These are phyloP conservation scores for Cladosporium sp. DNA, from an alignment of 2,329 filamentous ascomycete species.

Conservation along the genomic window DNA sequence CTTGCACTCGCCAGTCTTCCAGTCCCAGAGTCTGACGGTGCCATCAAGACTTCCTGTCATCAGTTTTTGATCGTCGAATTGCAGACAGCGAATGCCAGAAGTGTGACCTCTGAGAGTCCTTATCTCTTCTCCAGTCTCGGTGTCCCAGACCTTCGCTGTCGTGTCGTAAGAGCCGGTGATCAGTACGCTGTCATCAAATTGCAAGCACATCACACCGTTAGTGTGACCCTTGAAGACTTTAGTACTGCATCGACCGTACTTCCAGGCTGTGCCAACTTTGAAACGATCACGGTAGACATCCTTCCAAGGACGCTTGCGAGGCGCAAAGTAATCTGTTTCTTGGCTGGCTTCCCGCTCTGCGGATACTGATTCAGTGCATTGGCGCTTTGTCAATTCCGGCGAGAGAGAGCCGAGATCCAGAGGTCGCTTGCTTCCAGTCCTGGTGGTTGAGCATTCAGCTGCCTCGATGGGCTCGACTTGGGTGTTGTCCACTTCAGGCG, in stretches of 20 bases:
- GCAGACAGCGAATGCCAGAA: slow-evolving; percentile 77
- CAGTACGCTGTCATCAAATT: slow-evolving; percentile 83
- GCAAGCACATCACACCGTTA: slow-evolving; percentile 77
- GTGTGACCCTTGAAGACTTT: slow-evolving; percentile 81
- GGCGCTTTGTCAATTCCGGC: slow-evolving; percentile 26
- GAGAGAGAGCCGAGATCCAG: slow-evolving; percentile 18
- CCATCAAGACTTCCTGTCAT: slow-evolving; percentile 86
- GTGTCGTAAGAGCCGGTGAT: slow-evolving; percentile 93
- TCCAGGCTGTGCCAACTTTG: slow-evolving; percentile 96
- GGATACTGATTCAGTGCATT: slow-evolving; percentile 21
- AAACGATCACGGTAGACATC: slow-evolving; percentile 94
- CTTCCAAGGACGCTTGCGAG: slow-evolving; percentile 73
- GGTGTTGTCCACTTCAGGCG: slow-evolving; percentile 29
- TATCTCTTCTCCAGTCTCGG: slow-evolving; percentile 79
- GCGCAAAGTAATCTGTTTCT: slow-evolving; percentile 42
- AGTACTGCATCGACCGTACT: slow-evolving; percentile 82
- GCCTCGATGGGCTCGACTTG: neutral
- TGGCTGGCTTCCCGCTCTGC: slow-evolving; percentile 9
- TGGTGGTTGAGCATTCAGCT: neutral
- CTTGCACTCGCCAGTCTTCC: slow-evolving; percentile 83
- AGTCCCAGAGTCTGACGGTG: slow-evolving; percentile 93
- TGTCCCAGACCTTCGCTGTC: slow-evolving; percentile 94
- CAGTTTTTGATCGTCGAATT: slow-evolving; percentile 88
- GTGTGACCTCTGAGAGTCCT: slow-evolving; percentile 81
- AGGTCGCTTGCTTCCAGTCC: slow-evolving; percentile 8